phyloP scores from a whole-genome alignment of 148 eudicot species.

The Polygonum aviculare region DNA sequence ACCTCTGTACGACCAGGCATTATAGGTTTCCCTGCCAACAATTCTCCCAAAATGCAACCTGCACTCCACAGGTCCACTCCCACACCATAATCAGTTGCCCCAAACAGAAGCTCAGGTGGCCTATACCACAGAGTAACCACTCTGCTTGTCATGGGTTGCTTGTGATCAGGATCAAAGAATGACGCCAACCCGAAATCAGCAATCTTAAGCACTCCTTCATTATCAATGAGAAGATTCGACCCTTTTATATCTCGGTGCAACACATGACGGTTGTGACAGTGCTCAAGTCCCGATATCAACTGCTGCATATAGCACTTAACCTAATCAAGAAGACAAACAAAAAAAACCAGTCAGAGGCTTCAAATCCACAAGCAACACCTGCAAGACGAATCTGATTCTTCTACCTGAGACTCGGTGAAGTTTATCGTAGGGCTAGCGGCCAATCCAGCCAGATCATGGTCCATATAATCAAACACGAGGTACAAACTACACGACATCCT shows the following conservation, averaged over 20 bases:
- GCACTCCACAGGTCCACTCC: slow-evolving; percentile 90
- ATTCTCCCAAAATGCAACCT: slow-evolving; percentile 79
- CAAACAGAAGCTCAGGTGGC: slow-evolving; percentile 86
- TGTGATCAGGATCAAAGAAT: slow-evolving; percentile 61
- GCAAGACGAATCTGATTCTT: background rate
- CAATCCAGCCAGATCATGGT: slow-evolving; percentile 81
- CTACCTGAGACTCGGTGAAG: slow-evolving; percentile 78
- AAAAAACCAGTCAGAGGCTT: background rate
- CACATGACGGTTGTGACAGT: slow-evolving; percentile 66
- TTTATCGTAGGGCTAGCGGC: slow-evolving; percentile 62
- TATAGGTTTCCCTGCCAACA: slow-evolving; percentile 76
- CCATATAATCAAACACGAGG: slow-evolving; percentile 84
- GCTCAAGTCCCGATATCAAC: slow-evolving; percentile 79
- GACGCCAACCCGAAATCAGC: slow-evolving; percentile 91
- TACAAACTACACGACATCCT: slow-evolving; percentile 85
- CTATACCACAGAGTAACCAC: slow-evolving; percentile 89
- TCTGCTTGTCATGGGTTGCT: slow-evolving; percentile 81
- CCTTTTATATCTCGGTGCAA: slow-evolving; percentile 86
- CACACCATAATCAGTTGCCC: slow-evolving; percentile 76
- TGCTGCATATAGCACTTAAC: slow-evolving; percentile 85
- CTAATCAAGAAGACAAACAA: slow-evolving; percentile 21
- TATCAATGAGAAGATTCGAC: slow-evolving; percentile 72
- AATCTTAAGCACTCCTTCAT: slow-evolving; percentile 62
- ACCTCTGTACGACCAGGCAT: slow-evolving; percentile 97
- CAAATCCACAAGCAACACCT: background rate